Evolutionary conservation across 2,329 filamentous ascomycete species (phyloP).

Genomic region (Fusarium buxicola): DNA sequence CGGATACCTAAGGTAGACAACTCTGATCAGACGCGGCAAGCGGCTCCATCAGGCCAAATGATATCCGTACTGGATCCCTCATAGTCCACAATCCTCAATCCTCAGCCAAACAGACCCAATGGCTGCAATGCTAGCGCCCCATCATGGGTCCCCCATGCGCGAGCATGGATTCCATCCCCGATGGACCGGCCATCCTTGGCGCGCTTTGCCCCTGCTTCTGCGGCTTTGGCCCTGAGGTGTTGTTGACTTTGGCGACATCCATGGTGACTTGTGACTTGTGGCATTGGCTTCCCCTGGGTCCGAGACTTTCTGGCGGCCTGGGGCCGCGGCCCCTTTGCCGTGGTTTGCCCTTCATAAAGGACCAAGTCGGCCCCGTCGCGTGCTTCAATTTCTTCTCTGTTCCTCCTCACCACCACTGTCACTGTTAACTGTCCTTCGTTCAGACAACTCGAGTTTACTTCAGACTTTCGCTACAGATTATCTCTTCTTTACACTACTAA

Average conservation of each 20-base stretch:
- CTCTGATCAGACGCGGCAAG: conserved; percentile 14
- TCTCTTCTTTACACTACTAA: conserved; percentile 41
- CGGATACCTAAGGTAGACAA: neutral
- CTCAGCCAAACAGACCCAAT: conserved; percentile 31
- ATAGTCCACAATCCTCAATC: conserved; percentile 22
- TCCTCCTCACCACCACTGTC: conserved; percentile 39
- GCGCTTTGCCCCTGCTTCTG: conserved; percentile 25
- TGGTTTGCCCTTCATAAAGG: conserved; percentile 43
- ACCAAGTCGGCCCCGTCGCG: conserved; percentile 30
- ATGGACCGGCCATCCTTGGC: conserved; percentile 41
- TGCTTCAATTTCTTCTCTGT: conserved; percentile 2
- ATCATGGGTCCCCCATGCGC: conserved; percentile 30
- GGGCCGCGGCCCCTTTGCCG: conserved; percentile 15
- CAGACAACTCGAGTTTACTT: conserved; percentile 39
- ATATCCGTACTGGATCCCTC: conserved; percentile 15
- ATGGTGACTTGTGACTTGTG: conserved; percentile 17
- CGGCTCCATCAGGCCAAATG: conserved; percentile 34
- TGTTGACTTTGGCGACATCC: conserved; percentile 23
- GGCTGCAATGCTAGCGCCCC: conserved; percentile 32
- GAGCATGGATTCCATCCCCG: conserved; percentile 29
- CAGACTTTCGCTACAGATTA: conserved; percentile 35
- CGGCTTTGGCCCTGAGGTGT: conserved; percentile 22
- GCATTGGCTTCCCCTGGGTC: conserved; percentile 15
- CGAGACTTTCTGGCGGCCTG: conserved; percentile 12
- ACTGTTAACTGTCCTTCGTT: conserved; percentile 42